These are phyloP conservation scores for Debaryomyces robertsiae DNA, from an alignment of 1,139 yeast genomes.

Conservation along the genomic window DNA sequence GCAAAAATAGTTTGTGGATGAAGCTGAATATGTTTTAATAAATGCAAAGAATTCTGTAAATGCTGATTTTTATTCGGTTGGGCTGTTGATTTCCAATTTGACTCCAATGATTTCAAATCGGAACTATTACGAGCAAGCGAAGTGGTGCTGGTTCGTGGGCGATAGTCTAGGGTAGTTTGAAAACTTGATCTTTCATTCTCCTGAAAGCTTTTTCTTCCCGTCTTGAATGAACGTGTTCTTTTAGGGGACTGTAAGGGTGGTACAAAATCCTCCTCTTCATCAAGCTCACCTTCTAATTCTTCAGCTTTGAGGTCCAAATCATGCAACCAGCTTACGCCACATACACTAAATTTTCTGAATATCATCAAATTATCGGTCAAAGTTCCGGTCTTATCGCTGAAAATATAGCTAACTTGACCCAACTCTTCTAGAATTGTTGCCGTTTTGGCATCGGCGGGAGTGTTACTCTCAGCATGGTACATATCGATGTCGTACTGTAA, in stretches of 20 bases:
- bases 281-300: constrained; percentile 8
- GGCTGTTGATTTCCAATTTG: constrained; percentile 43
- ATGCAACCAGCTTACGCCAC: constrained; percentile 91
- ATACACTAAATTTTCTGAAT: constrained; percentile 78
- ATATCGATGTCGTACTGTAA: constrained; percentile 91
- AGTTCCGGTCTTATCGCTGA: constrained; percentile 97
- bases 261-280: not conserved
- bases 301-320: constrained; percentile 54
- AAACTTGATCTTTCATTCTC: constrained; percentile 5
- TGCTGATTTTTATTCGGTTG: constrained; percentile 37
- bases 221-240: constrained; percentile 2
- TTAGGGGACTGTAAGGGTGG: constrained; percentile 1
- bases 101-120: constrained; percentile 24
- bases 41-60: constrained; percentile 45
- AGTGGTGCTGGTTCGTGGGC: constrained; percentile 32
- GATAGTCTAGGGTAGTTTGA: constrained; percentile 11
- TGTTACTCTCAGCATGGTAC: constrained; percentile 82
- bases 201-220: constrained; percentile 6
- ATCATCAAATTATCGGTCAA: constrained; percentile 89
- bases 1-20: constrained; percentile 75
- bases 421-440: constrained; percentile 94
- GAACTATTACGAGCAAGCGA: constrained; percentile 37
- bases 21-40: constrained; percentile 67
- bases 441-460: constrained; percentile 93
- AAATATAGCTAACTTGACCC: constrained; percentile 94